phyloP scores from a whole-genome alignment of 352 stramenopile species.

The Globisporangium parvum region DNA sequence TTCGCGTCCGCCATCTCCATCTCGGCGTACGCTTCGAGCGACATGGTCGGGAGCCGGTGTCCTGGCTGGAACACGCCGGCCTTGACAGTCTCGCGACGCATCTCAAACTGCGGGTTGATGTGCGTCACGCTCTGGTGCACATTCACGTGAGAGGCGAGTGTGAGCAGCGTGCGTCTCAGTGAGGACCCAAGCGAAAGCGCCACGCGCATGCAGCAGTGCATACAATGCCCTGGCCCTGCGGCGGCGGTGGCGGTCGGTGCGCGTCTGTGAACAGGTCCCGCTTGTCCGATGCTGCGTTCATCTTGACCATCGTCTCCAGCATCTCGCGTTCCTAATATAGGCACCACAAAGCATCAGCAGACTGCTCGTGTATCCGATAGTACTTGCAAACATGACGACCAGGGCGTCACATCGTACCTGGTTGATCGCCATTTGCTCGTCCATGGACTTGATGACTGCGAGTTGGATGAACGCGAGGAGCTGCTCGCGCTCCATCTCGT shows the following conservation, averaged over 20 bases:
- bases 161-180: background rate
- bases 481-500: constrained; percentile 78
- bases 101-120: constrained; percentile 83
- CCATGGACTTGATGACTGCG: constrained; percentile 67
- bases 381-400: background rate
- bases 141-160: background rate
- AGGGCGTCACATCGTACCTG: constrained; percentile 21
- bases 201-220: constrained; percentile 5
- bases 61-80: constrained; percentile 92
- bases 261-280: constrained; percentile 68
- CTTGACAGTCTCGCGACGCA: constrained; percentile 82
- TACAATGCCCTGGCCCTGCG: constrained; percentile 77
- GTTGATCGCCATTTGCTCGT: constrained; percentile 67
- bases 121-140: constrained; percentile 63
- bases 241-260: constrained; percentile 47
- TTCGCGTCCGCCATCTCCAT: constrained; percentile 84
- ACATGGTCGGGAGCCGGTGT: constrained; percentile 96
- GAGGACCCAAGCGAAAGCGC: background rate
- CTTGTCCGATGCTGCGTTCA: constrained; percentile 53
- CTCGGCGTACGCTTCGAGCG: constrained; percentile 91
- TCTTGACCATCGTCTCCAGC: constrained; percentile 84
- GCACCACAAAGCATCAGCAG: background rate
- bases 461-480: constrained; percentile 80
- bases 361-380: background rate
- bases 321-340: constrained; percentile 58